Evolutionary conservation across 2,329 filamentous ascomycete genomes (phyloP).

Genomic region (Chaetomiaceae sp.): DNA sequence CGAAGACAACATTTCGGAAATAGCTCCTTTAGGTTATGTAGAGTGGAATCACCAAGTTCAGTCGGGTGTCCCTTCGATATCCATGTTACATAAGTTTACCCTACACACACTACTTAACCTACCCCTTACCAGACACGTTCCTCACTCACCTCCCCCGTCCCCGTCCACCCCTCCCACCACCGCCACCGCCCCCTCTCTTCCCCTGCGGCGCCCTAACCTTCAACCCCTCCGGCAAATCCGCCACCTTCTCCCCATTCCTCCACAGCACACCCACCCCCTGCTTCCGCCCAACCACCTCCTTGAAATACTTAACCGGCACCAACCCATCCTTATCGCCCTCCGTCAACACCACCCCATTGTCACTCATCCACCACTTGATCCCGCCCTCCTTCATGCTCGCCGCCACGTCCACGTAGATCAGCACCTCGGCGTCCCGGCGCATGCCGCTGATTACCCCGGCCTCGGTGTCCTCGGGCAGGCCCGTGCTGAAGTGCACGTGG

Average conservation of each 20-base stretch:
- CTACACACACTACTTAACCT: too few species aligned
- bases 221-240: conserved; percentile 61
- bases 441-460: conserved; percentile 69
- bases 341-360: conserved; percentile 71
- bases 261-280: conserved; percentile 63
- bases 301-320: conserved; percentile 64
- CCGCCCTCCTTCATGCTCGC: conserved; percentile 56
- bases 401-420: conserved; percentile 72
- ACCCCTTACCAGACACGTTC: too few species aligned
- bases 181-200: conserved; percentile 38
- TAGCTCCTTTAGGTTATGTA: too few species aligned
- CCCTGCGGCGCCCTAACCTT: conserved; percentile 45
- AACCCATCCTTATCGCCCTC: conserved; percentile 55
- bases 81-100: too few species aligned
- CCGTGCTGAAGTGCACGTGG: conserved; percentile 85
- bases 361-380: conserved; percentile 72
- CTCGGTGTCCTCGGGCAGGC: conserved; percentile 50
- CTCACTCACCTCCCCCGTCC: conserved; percentile 7
- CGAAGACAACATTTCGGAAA: too few species aligned
- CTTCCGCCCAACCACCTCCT: conserved; percentile 61
- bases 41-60: too few species aligned
- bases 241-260: conserved; percentile 62
- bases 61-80: too few species aligned
- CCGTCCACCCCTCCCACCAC: conserved; percentile 25
- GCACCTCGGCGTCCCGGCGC: conserved; percentile 68